Evolutionary conservation across 805 yeast genomes (phyloP).

Genomic region (Ogataea chonburiensis): DNA sequence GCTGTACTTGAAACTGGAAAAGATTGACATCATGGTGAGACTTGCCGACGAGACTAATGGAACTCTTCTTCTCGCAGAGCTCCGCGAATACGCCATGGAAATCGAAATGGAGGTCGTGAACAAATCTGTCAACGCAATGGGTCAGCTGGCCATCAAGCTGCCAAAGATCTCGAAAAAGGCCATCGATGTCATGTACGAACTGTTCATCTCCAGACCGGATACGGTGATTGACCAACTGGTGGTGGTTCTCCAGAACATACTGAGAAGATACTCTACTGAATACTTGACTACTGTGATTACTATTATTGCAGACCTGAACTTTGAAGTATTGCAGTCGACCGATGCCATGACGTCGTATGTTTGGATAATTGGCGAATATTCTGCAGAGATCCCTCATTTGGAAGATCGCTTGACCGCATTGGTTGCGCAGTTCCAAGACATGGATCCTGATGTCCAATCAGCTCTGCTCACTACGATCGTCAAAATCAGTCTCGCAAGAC

Average conservation of each 20-base stretch:
- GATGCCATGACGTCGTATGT: conserved; percentile 60
- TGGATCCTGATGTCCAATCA: conserved; percentile 60
- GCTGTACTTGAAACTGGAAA: conserved; percentile 71
- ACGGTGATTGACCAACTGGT: conserved; percentile 60
- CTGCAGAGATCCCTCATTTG: conserved; percentile 55
- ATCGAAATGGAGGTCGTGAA: conserved; percentile 77
- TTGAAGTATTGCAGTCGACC: conserved; percentile 44
- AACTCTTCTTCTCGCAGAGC: conserved; percentile 59
- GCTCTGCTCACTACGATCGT: conserved; percentile 61
- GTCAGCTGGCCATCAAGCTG: conserved; percentile 68
- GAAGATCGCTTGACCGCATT: conserved; percentile 45
- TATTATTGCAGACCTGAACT: conserved; percentile 45
- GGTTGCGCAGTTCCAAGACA: conserved; percentile 53
- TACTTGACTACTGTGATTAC: conserved; percentile 54
- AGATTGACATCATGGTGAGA: conserved; percentile 71
- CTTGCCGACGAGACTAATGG: conserved; percentile 62
- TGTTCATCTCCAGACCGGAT: conserved; percentile 63
- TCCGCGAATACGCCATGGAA: conserved; percentile 81
- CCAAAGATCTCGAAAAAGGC: conserved; percentile 53
- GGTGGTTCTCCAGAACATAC: conserved; percentile 58
- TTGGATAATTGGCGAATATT: conserved; percentile 73
- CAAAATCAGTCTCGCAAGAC: conserved; percentile 43
- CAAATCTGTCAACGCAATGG: conserved; percentile 63
- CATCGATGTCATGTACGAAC: conserved; percentile 56
- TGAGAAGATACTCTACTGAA: conserved; percentile 63